phyloP scores from a whole-genome alignment of 192 early-diverging fungal species.

The Gonapodya sp. region DNA sequence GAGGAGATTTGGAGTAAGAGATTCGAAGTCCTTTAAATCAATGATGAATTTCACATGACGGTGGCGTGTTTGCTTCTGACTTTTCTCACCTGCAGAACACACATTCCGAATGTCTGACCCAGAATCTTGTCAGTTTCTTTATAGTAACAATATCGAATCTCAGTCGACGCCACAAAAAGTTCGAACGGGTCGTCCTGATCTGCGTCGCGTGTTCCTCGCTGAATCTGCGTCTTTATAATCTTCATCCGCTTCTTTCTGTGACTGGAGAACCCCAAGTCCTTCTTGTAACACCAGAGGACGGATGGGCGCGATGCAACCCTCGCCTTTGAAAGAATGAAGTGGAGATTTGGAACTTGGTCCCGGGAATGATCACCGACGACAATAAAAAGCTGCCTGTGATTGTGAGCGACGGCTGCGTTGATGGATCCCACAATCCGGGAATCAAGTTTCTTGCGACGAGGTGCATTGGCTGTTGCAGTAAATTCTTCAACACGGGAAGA shows the following conservation, averaged over 20 bases:
- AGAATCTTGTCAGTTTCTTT: conserved; percentile 98
- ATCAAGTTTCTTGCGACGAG: conserved; percentile 62
- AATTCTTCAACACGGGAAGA: not conserved
- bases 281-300: conserved; percentile 99
- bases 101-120: conserved; percentile 98
- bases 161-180: conserved; percentile 87
- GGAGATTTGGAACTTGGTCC: conserved; percentile 87
- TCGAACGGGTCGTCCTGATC: conserved; percentile 98
- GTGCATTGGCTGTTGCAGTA: conserved; percentile 5
- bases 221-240: conserved; percentile 91
- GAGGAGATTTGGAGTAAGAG: conserved; percentile 91
- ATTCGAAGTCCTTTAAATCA: conserved; percentile 80
- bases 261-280: conserved; percentile 88
- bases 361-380: conserved; percentile 90
- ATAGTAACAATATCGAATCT: conserved; percentile 98
- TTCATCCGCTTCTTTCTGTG: conserved; percentile 95
- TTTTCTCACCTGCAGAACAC: conserved; percentile 61
- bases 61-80: not conserved
- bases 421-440: conserved; percentile 88
- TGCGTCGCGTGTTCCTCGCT: conserved; percentile 77
- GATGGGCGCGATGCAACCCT: conserved; percentile 78
- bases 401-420: conserved; percentile 79
- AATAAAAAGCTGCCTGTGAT: conserved; percentile 92
- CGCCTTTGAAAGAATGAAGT: conserved; percentile 91
- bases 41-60: not conserved